Evolutionary conservation across 2,329 filamentous ascomycete species (phyloP).

Genomic region (Dissoconium aciculare): DNA sequence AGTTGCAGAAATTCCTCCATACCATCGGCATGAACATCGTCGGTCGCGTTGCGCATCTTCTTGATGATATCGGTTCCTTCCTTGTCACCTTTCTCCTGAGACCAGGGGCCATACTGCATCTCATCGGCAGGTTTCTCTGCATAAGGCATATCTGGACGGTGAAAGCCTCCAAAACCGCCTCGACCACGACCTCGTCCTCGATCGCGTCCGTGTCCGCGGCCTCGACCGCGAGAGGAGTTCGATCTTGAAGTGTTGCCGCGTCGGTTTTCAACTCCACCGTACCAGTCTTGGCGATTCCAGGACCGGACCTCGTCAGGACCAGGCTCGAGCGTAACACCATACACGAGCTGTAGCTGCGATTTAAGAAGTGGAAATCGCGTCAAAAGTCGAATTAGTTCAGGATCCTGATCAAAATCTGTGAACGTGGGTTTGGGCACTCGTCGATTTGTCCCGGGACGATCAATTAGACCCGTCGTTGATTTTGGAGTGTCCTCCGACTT

Average conservation of each 20-base stretch:
- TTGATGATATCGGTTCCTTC: constrained; percentile 19
- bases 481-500: background rate
- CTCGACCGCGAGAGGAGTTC: constrained; percentile 10
- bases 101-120: constrained; percentile 21
- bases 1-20: constrained; percentile 31
- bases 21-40: constrained; percentile 24
- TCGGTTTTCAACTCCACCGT: constrained; percentile 5
- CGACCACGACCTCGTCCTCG: constrained; percentile 10
- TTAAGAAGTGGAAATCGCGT: constrained; percentile 21
- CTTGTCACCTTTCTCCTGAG: constrained; percentile 24
- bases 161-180: constrained; percentile 4
- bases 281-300: constrained; percentile 17
- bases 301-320: constrained; percentile 17
- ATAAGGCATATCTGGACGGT: constrained; percentile 3
- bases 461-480: constrained; percentile 3
- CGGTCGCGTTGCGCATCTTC: constrained; percentile 18
- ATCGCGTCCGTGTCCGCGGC: constrained; percentile 9
- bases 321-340: constrained; percentile 24
- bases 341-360: constrained; percentile 22
- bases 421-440: constrained; percentile 18
- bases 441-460: constrained; percentile 14
- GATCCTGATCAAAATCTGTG: constrained; percentile 20
- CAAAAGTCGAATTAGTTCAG: constrained; percentile 22
- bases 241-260: constrained; percentile 7
- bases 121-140: constrained; percentile 3